Base-by-base conservation (phyloP, 768 basidiomycete species). In the Erythrobasidium yunnanense region DNA sequence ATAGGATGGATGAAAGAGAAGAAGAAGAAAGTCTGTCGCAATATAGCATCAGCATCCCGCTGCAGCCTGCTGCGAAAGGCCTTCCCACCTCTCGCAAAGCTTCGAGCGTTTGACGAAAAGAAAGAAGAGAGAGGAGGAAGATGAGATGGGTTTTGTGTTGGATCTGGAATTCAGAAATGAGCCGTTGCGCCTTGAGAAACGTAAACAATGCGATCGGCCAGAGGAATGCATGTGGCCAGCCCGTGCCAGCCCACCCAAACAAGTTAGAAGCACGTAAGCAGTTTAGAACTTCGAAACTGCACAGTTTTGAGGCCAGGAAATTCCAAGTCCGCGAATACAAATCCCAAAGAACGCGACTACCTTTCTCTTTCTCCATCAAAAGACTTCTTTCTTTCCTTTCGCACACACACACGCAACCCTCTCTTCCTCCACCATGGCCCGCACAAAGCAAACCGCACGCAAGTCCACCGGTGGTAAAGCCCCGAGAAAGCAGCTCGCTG, bases 401-500 rank as follows among this genome's bases (percentile, higher is more conserved):
- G 17, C 29, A 15, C 8, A 29, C 60, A 63, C 60, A n/a, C 49
- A 6, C 27, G 23, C 49, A 51, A 51, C 22, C 49, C 8, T 8
- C 49, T 30, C 27, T 29, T 30, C 6, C 20, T 50, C 30, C 7
- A 67, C 62, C 53, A 67, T 67, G 66, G 66, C 66, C 66, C 42
- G 66, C 7, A 67, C 66, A 38, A 67, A 68, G 67, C 67, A 68
- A 52, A 68, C 67, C 66, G 88, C 87, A 69, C 85, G 86, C 78
- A 88, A 88, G 78, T 87, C 87, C 53, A 88, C 65, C 54, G 93
- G 92, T 86, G 91, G 90, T 85, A 73, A 76, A 78, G 78, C 77
- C 32, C 88, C 88, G 66, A 86, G 88, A 81, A 90, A 90, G 78
- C 89, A 90, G 79, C 84, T 93, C 79, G 90, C 90, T 22, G 89